These are phyloP conservation scores for Amanita pseudoporphyria DNA, from an alignment of 768 basidiomycete species.

Conservation along the genomic window DNA sequence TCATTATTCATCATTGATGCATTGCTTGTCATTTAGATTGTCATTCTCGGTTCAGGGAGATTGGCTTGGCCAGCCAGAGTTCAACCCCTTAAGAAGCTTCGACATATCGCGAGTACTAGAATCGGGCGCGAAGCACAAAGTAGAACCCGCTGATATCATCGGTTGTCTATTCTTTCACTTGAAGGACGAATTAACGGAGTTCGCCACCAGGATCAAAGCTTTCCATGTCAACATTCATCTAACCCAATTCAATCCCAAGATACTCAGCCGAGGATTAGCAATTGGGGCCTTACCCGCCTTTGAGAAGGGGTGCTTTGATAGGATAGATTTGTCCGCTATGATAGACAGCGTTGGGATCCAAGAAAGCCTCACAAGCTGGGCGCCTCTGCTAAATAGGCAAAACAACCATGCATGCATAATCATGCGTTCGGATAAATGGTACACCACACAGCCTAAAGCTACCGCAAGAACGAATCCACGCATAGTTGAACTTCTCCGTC, in stretches of 20 bases:
- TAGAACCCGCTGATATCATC: constrained; percentile 27
- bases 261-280: constrained; percentile 31
- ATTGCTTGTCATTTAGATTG: constrained; percentile 19
- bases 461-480: constrained; percentile 24
- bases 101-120: constrained; percentile 30
- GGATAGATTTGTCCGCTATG: constrained; percentile 28
- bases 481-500: constrained; percentile 23
- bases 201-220: constrained; percentile 25
- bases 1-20: not conserved
- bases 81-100: constrained; percentile 42
- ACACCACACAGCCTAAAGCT: constrained; percentile 19
- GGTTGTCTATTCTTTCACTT: constrained; percentile 36
- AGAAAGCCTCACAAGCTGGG: constrained; percentile 27
- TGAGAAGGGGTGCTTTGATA: constrained; percentile 26
- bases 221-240: constrained; percentile 27
- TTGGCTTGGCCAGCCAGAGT: constrained; percentile 32
- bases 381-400: constrained; percentile 23
- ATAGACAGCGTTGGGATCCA: constrained; percentile 22
- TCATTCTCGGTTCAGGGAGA: constrained; percentile 34
- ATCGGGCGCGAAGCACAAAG: constrained; percentile 24
- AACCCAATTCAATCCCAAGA: constrained; percentile 31
- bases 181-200: constrained; percentile 28
- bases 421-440: constrained; percentile 31
- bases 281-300: constrained; percentile 28
- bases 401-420: constrained; percentile 25